Evolutionary conservation across 208 protist species (phyloP), one percentile per base, ranked within the genome.

Genomic region (Borovskyia barvae): DNA sequence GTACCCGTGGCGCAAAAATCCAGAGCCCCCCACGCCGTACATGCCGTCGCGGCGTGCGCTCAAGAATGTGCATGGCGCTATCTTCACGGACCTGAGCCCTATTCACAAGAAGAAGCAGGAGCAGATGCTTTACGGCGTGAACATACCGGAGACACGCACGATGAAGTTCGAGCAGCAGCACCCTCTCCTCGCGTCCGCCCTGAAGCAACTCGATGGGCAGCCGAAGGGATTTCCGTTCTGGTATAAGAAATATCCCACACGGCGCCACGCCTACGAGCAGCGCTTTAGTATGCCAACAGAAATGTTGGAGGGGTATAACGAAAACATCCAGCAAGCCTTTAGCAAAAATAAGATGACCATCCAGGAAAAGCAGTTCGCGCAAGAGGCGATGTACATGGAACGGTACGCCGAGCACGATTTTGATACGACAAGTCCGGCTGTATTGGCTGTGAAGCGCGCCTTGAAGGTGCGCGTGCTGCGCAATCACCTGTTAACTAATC

Each of bases 1-100:
- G 87, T 96, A 96, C 71, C 90, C 90, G 41, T 96, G 90, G 87
- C 84, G 90, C 55, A 92, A 88, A 67, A 93, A 96, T 66, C 90
- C 90, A 0, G 87, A 96, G 77, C 90, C 86, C 33, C 90, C 90
- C 7, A 92, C 80, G 51, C 90, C 90, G 41, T 80, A 78, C 61
- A 92, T 96, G 84, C 90, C 90, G 5, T 82, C 74, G n/a, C 77
- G 82, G 3, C 84, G 87, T 26, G 90, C 90, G 15, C 72, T 96
- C 0, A 96, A 96, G 73, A 96, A 93, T 48, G 60, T 96, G 6
- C 87, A 96, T 69, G 90, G 90, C 41, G 87, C 90, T 58, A 53
- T 96, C 24, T 94, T 85, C 54, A 71, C 65, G 1, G 77, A 92
- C 25, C 70, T 96, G 8, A 90, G 70, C 24, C 90, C 87, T 1